Base-by-base conservation (phyloP, 176 grass and related monocot genomes). In the Bolboschoenus planiculmis region DNA sequence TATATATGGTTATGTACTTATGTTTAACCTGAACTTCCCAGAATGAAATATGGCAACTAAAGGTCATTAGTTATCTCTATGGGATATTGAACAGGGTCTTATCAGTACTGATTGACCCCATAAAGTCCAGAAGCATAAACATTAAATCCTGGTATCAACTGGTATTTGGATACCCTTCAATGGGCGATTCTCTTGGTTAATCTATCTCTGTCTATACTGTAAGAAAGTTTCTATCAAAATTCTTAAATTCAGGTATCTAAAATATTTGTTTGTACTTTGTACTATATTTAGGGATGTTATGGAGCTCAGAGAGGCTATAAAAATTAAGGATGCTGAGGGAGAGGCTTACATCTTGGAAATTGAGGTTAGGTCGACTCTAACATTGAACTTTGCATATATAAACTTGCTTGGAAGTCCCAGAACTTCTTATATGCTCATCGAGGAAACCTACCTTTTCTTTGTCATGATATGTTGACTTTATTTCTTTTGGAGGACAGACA, bases 291-390 rank as follows among this genome's bases (percentile, higher is more conserved):
- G 95, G 88, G 89, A 95, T 86, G 84, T 90, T 80, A 51, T 91
- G 75, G 83, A 98, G 88, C 88, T 98, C 57, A 88, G 88, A 83
- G 95, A 98, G 82, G 90, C 90, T 39, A 93, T 95, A 90, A 87
- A 82, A 87, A 95, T 95, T 43, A 95, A 95, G 91, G 87, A 95
- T 78, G 92, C 89, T 36, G 90, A 98, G 91, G 89, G 87, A 84
- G 87, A 91, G 81, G 85, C 90, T 58, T 91, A 95, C 86, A 98
- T 98, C 78, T 88, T 87, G 58, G 95, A 95, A 93, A 98, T 98
- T 43, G 95, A 98, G 92, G 95, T 97, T 74, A 87, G 68, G 4
- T 66, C 15, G 2, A 62, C 63, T 84, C 24, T 37, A 4, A 15
- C 27, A 80, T 70, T 70, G 36, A 23, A 40, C 20, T n/a, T 75